phyloP scores from a whole-genome alignment of 2,329 filamentous ascomycete species.

The Colletotrichum sidae region DNA sequence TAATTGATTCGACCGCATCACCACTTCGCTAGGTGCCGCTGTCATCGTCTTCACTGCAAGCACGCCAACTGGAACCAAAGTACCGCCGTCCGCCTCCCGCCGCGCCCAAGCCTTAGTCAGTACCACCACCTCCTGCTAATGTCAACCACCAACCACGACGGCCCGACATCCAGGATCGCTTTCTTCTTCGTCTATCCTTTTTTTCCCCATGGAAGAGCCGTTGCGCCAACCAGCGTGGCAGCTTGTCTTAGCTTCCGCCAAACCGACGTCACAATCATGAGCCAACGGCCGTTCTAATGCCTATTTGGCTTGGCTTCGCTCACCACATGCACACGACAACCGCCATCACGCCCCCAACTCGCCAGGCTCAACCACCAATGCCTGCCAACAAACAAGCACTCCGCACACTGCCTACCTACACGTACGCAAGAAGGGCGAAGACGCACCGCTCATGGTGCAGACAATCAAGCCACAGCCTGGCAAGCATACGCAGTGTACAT shows the following conservation, averaged over 20 bases:
- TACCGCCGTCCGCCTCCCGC: neutral
- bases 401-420: too few species aligned
- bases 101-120: too few species aligned
- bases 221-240: slow-evolving; percentile 15
- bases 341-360: neutral
- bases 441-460: neutral
- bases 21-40: too few species aligned
- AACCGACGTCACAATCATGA: slow-evolving; percentile 27
- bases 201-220: neutral
- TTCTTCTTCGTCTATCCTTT: neutral
- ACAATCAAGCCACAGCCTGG: neutral
- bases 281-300: slow-evolving; percentile 13
- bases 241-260: neutral
- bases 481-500: slow-evolving; percentile 12
- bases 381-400: too few species aligned
- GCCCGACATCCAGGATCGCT: neutral
- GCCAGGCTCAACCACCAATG: too few species aligned
- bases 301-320: slow-evolving; percentile 25
- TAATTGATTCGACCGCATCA: too few species aligned
- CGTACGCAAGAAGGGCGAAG: too few species aligned
- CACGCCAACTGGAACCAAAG: neutral
- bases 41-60: too few species aligned
- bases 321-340: slow-evolving; percentile 8
- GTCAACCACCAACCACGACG: neutral
- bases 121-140: too few species aligned